Evolutionary conservation across 2,329 filamentous ascomycete genomes (phyloP), one percentile per base, ranked within the genome.

Genomic region (Ophiostoma perfectum): DNA sequence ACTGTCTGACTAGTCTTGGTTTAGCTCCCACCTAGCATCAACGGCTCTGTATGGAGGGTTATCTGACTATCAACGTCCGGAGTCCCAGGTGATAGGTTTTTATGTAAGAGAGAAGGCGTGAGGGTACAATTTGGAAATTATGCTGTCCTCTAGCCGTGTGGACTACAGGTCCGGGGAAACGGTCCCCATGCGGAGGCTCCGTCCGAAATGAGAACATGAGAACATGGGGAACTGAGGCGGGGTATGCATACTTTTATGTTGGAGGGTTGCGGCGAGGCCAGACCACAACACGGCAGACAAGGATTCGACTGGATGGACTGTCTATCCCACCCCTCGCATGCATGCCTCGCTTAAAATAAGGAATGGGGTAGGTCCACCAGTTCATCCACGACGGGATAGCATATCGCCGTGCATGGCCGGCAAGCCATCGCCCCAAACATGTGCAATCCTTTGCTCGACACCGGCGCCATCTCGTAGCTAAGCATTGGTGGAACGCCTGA

Each of bases 31-130:
- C 4, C 4, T 18, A 12, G 27, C n/a, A 14, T 60, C 27, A 27
- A 18, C 27, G 55, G 12, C 27, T 60, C 55, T 60, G 55, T 60
- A 60, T 60, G 55, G 55, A 60, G 55, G 55, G 55, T 60, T 60
- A 60, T 60, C 27, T 60, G n/a, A 38, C 7, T 5, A 12, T 9
- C 27, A 38, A 60, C 27, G 55, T 39, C 55, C 55, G 55, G 42
- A 38, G 27, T 18, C 27, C 55, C 11, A 38, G 36, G 55, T 60
- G 55, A 58, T 58, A 58, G 52, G 52, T 5, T 60, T 9, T 36
- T 38, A 12, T 12, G 6, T 18, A 18, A 12, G 42, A 44, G 42
- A 44, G 7, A 7, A 12, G 42, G 11, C 11, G 27, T 16, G 27
- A 39, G 5, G 38, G 27, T 14, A 18, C 18, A 5, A 60, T 14